These are phyloP conservation scores for Paramyrothecium roridum DNA, from an alignment of 2,329 filamentous ascomycete genomes.

Conservation along the genomic window DNA sequence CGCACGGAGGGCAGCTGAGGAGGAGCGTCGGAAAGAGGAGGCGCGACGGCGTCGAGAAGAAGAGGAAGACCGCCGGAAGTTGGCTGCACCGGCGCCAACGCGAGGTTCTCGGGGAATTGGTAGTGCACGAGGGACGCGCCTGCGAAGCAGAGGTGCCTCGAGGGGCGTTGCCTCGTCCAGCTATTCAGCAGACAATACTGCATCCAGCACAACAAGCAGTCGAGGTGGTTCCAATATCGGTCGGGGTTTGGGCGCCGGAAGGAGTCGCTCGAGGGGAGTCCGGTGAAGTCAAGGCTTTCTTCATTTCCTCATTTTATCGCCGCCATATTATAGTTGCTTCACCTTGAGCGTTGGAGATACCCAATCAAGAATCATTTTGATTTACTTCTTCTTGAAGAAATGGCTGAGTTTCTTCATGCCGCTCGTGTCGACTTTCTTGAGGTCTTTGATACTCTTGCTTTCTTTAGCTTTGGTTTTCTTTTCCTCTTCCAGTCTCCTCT, in stretches of 20 bases:
- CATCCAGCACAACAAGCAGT: slow-evolving; percentile 21
- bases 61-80: slow-evolving; percentile 42
- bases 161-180: slow-evolving; percentile 21
- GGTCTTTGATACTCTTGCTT: slow-evolving; percentile 71
- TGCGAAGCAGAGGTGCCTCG: slow-evolving; percentile 21
- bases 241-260: slow-evolving; percentile 26
- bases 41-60: slow-evolving; percentile 62
- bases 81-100: slow-evolving; percentile 21
- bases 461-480: slow-evolving; percentile 75
- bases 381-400: slow-evolving; percentile 76
- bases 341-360: slow-evolving; percentile 18
- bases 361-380: slow-evolving; percentile 17
- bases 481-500: slow-evolving; percentile 81
- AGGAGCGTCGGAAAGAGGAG: slow-evolving; percentile 74
- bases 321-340: slow-evolving; percentile 10
- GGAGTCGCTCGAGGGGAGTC: slow-evolving; percentile 29
- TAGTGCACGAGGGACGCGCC: slow-evolving; percentile 23
- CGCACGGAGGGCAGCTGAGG: slow-evolving; percentile 72
- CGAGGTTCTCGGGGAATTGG: slow-evolving; percentile 23
- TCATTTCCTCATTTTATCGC: slow-evolving; percentile 4
- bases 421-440: slow-evolving; percentile 85
- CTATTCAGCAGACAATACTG: slow-evolving; percentile 21
- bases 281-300: slow-evolving; percentile 13
- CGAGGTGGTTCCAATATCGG: slow-evolving; percentile 32
- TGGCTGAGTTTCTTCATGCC: slow-evolving; percentile 98